A percentile compares a stretch with the other conserved stretches of the same genome.
Evolutionary conservation across 768 basidiomycete species (phyloP).

Genomic region (Tricholoma matsutake): DNA sequence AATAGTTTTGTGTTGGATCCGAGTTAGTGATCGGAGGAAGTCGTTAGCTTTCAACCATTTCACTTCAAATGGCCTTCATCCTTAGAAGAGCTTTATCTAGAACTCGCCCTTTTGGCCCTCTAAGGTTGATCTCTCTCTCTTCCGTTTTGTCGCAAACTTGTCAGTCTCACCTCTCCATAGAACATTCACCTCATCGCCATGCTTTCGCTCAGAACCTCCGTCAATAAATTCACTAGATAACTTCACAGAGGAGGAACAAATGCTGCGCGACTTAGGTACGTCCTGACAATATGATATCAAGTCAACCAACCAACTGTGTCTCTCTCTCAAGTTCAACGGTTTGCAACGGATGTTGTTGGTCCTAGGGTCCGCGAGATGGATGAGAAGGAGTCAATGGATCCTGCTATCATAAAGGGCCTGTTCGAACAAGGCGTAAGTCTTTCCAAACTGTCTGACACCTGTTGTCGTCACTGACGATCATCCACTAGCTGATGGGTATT

Average conservation of each 20-base stretch:
- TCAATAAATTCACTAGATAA: constrained; percentile 63
- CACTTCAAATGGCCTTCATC: constrained; percentile 8
- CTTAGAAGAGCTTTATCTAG: constrained; percentile 12
- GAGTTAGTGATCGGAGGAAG: too few species aligned
- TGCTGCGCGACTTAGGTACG: constrained; percentile 89
- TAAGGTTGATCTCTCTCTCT: constrained; percentile 7
- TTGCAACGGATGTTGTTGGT: constrained; percentile 83
- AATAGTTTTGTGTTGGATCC: constrained; percentile 35
- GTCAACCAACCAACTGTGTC: not conserved
- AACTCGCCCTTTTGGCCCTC: constrained; percentile 3
- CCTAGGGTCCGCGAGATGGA: constrained; percentile 98
- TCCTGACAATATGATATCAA: not conserved
- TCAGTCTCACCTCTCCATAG: constrained; percentile 17
- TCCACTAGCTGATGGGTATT: constrained; percentile 88
- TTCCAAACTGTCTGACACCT: not conserved
- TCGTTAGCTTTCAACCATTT: too few species aligned
- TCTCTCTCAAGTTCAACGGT: constrained; percentile 87
- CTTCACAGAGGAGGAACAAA: constrained; percentile 92
- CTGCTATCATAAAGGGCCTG: constrained; percentile 76
- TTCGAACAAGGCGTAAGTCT: constrained; percentile 90
- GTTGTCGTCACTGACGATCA: constrained; percentile 2
- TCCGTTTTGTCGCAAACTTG: not conserved
- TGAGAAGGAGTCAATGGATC: constrained; percentile 94
- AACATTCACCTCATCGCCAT: constrained; percentile 36
- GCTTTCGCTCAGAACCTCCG: constrained; percentile 23